Evolutionary conservation across 2,329 filamentous ascomycete genomes (phyloP), one percentile per base, ranked within the genome.

Genomic region (Westerdykella aurantiaca): DNA sequence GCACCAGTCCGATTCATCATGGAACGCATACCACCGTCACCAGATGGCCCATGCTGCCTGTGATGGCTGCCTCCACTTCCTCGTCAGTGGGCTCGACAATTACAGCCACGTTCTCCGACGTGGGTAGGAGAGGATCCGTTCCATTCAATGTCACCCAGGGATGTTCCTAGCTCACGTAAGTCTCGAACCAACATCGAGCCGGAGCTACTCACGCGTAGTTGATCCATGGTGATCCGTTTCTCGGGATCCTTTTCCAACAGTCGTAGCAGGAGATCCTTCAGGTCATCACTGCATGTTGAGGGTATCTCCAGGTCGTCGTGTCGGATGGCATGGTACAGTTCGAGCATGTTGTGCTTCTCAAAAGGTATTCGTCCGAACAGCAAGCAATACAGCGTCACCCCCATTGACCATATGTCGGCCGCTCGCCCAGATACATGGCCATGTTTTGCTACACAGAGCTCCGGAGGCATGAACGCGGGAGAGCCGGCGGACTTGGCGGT

Each of bases 341-440:
- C 90, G 44, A 96, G 73, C 47, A 96, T 82, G 14, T 81, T 82
- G 5, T 79, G 73, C 44, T 84, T 80, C 58, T 90, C 85, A 60
- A 97, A 98, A 0, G 93, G 93, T 48, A 98, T 84, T 39, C 74
- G 77, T 25, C 93, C 93, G 58, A 95, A 97, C 48, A 86, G 83
- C 33, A 98, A 76, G 64, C 93, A 98, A 64, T 91, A 97, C 2
- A 98, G 73, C 1, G 90, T 95, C 7, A 96, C 84, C 6, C 93
- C 93, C 91, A 97, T 97, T 3, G 91, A 95, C 93, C 93, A 98
- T 42, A 98, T 89, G 67, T 98, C 93, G 4, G 88, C 88, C 4
- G 91, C 89, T 56, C 81, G 86, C 10, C 93, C 93, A 2, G 87
- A 91, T 1, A 97, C 84, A 52, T 90, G 83, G 1, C 87, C 88